phyloP scores from a whole-genome alignment of 2,329 filamentous ascomycete genomes.

The Clonostachys solani region DNA sequence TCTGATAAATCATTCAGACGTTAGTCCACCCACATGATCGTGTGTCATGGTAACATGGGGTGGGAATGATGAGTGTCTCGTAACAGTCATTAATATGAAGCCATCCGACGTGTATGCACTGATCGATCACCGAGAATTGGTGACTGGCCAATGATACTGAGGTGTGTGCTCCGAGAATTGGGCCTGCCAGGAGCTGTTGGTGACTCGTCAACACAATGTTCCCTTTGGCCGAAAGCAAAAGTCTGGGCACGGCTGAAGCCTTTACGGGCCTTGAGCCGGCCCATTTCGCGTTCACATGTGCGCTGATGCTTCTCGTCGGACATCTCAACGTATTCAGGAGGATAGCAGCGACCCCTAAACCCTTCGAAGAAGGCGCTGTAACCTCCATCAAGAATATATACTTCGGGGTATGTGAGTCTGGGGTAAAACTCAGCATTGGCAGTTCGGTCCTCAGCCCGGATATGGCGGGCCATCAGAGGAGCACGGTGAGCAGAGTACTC shows the following conservation, averaged over 20 bases:
- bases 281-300: constrained; percentile 92
- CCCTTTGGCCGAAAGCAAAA: constrained; percentile 85
- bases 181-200: constrained; percentile 49
- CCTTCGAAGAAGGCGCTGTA: constrained; percentile 90
- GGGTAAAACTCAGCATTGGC: constrained; percentile 86
- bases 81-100: constrained; percentile 48
- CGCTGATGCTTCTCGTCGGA: constrained; percentile 84
- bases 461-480: constrained; percentile 91
- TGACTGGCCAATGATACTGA: constrained; percentile 34
- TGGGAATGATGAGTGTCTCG: neutral
- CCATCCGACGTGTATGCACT: constrained; percentile 53
- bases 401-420: constrained; percentile 86
- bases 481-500: constrained; percentile 97
- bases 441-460: constrained; percentile 83
- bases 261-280: constrained; percentile 83
- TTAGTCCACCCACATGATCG: too few species aligned
- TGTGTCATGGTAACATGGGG: neutral
- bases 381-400: constrained; percentile 94
- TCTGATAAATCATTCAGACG: too few species aligned
- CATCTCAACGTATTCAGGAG: constrained; percentile 97
- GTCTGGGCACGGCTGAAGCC: constrained; percentile 87
- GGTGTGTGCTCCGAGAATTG: constrained; percentile 34
- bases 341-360: constrained; percentile 78
- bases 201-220: constrained; percentile 51
- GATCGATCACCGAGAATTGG: constrained; percentile 45